Evolutionary conservation across 768 basidiomycete genomes (phyloP).

Genomic region (Pisolithus microcarpus): DNA sequence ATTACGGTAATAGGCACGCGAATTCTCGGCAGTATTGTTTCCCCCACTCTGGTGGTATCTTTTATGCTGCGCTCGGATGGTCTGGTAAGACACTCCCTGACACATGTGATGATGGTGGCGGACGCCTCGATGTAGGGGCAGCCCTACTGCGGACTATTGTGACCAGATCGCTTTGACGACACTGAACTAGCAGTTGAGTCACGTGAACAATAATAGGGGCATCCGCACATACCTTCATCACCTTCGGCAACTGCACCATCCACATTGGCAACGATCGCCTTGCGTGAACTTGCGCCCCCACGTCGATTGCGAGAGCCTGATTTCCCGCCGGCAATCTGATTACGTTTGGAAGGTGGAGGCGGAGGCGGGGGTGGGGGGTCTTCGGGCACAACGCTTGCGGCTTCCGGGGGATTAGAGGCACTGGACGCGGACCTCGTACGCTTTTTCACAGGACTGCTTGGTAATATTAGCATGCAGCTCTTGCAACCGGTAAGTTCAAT

Average conservation of each 20-base stretch:
- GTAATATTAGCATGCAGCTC: constrained; percentile 7
- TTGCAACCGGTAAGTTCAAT: background rate
- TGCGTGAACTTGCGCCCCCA: constrained; percentile 24
- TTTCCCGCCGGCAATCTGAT: constrained; percentile 12
- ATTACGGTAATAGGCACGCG: constrained; percentile 61
- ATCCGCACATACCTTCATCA: constrained; percentile 52
- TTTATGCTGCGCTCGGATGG: constrained; percentile 31
- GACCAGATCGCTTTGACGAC: constrained; percentile 28
- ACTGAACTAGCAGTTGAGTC: constrained; percentile 29
- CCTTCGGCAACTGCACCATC: constrained; percentile 35
- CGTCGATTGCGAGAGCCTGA: constrained; percentile 25
- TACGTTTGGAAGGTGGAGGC: constrained; percentile 25
- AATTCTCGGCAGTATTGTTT: constrained; percentile 37
- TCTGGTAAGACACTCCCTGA: constrained; percentile 34
- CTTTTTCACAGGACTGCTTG: constrained; percentile 49
- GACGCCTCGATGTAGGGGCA: constrained; percentile 25
- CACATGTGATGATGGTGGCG: constrained; percentile 25
- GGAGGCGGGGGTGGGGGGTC: constrained; percentile 31
- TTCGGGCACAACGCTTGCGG: constrained; percentile 31
- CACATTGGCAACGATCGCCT: constrained; percentile 12
- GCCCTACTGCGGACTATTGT: constrained; percentile 36
- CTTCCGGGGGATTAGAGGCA: constrained; percentile 50
- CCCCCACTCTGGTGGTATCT: constrained; percentile 40
- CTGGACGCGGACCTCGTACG: constrained; percentile 72
- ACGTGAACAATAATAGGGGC: constrained; percentile 26